phyloP scores from a whole-genome alignment of 306 rosid species.

The Inga laurina region DNA sequence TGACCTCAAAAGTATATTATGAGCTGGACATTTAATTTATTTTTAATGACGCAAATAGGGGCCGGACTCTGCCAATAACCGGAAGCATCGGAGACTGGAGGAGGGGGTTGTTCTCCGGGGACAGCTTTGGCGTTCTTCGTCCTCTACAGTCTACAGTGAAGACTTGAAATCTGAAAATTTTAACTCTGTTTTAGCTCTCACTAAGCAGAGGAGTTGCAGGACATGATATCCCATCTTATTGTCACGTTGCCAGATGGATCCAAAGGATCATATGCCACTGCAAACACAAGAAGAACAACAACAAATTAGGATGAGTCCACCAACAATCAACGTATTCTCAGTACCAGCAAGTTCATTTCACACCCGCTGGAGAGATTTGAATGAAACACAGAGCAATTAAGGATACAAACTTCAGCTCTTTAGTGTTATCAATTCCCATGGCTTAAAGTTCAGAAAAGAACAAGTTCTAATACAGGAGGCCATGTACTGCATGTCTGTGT shows the following conservation, averaged over 20 bases:
- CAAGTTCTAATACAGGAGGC: constrained; percentile 26
- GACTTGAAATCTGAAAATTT: too few species aligned
- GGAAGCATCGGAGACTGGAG: too few species aligned
- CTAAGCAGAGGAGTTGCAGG: constrained; percentile 45
- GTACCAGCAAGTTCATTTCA: neutral
- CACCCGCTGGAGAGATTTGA: constrained; percentile 52
- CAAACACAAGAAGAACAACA: constrained; percentile 10
- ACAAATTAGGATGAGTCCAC: constrained; percentile 16
- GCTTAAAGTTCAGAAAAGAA: constrained; percentile 26
- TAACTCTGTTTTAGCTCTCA: too few species aligned
- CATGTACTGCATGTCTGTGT: constrained; percentile 22
- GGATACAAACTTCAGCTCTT: constrained; percentile 34
- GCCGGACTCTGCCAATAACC: too few species aligned
- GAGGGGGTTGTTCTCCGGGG: too few species aligned
- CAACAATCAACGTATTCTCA: neutral
- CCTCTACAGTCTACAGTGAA: too few species aligned
- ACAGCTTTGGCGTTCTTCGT: too few species aligned
- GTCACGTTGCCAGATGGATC: constrained; percentile 73
- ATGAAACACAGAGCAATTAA: constrained; percentile 41
- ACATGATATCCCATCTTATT: constrained; percentile 70
- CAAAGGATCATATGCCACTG: constrained; percentile 67
- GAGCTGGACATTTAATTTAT: too few species aligned
- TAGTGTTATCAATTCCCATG: constrained; percentile 36
- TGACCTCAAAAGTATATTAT: too few species aligned
- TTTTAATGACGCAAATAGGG: too few species aligned